Percentiles rank a stretch among this genome's conserved stretches.
phyloP scores from a whole-genome alignment of 2,329 filamentous ascomycete genomes.

The Coniochaeta sp. region DNA sequence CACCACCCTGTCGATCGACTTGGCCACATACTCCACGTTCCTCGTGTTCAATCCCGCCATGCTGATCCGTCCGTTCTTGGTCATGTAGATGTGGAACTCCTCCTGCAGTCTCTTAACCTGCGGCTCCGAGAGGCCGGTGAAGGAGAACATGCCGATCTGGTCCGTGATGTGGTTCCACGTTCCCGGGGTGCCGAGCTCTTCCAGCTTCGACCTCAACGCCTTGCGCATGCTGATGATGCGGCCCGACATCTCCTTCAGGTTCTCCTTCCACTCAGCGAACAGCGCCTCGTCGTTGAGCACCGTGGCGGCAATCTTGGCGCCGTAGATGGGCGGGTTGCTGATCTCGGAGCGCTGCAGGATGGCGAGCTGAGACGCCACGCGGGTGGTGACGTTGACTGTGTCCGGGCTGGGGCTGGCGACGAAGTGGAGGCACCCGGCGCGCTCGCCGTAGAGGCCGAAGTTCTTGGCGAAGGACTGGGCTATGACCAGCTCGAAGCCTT shows the following conservation, averaged over 20 bases:
- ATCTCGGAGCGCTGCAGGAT: slow-evolving; percentile 97
- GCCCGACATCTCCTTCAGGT: slow-evolving; percentile 88
- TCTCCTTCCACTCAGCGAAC: slow-evolving; percentile 87
- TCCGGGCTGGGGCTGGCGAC: slow-evolving; percentile 68
- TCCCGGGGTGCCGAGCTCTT: slow-evolving; percentile 78
- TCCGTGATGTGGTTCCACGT: slow-evolving; percentile 96
- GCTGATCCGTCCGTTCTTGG: slow-evolving; percentile 95
- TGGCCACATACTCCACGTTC: slow-evolving; percentile 90
- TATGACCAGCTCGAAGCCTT: slow-evolving; percentile 82
- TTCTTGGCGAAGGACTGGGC: slow-evolving; percentile 97
- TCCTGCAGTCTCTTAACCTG: slow-evolving; percentile 66
- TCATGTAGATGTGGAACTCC: slow-evolving; percentile 79
- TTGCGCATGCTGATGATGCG: slow-evolving; percentile 90
- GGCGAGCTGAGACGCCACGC: slow-evolving; percentile 82
- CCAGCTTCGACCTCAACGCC: slow-evolving; percentile 69
- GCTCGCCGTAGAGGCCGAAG: slow-evolving; percentile 94
- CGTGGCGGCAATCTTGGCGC: slow-evolving; percentile 77
- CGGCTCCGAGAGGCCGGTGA: slow-evolving; percentile 69
- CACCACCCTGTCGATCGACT: slow-evolving; percentile 81
- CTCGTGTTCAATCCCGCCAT: slow-evolving; percentile 95
- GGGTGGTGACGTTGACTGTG: slow-evolving; percentile 49
- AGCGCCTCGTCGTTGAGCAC: slow-evolving; percentile 77
- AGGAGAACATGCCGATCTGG: slow-evolving; percentile 99
- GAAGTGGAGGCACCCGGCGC: slow-evolving; percentile 93
- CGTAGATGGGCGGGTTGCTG: slow-evolving; percentile 92